Evolutionary conservation across 495 filamentous ascomycete genomes (phyloP).

Genomic region (Hypoxylon trugodes): DNA sequence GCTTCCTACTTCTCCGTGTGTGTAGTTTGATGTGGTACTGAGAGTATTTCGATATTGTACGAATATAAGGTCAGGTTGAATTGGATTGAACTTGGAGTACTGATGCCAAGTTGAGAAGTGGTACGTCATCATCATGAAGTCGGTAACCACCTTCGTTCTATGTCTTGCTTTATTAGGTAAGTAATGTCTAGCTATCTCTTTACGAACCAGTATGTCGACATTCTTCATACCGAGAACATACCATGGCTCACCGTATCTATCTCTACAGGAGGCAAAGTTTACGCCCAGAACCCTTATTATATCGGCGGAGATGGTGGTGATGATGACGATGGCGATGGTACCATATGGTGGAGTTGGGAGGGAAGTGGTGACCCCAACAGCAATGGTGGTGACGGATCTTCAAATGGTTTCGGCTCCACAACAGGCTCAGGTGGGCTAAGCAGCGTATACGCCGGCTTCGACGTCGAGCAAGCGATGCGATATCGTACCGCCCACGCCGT

Average conservation of each 20-base stretch:
- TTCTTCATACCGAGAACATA: not conserved
- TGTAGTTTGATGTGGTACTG: slow-evolving; percentile 6
- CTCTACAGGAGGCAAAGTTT: not conserved
- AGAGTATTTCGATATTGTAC: not conserved
- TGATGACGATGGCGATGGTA: not conserved
- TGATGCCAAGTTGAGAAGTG: not conserved
- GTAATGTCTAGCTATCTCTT: not conserved
- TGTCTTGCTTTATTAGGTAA: slow-evolving; percentile 21
- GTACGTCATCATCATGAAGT: slow-evolving; percentile 1
- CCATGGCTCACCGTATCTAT: not conserved
- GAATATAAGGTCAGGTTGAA: not conserved
- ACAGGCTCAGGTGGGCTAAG: slow-evolving; percentile 3
- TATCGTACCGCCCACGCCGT: slow-evolving; percentile 53
- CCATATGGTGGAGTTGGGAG: not conserved
- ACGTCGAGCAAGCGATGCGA: slow-evolving; percentile 28
- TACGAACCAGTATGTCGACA: not conserved
- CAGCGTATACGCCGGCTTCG: slow-evolving; percentile 32
- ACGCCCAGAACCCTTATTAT: slow-evolving; percentile 7
- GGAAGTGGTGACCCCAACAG: slow-evolving; percentile 1
- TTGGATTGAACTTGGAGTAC: not conserved
- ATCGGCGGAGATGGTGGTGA: not conserved
- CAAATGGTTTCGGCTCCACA: slow-evolving; percentile 22
- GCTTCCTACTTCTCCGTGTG: too few species aligned
- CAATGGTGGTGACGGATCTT: slow-evolving; percentile 2
- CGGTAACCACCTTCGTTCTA: slow-evolving; percentile 2